Evolutionary conservation across 768 basidiomycete genomes (phyloP).

Genomic region (Dacryopinax spathularia): DNA sequence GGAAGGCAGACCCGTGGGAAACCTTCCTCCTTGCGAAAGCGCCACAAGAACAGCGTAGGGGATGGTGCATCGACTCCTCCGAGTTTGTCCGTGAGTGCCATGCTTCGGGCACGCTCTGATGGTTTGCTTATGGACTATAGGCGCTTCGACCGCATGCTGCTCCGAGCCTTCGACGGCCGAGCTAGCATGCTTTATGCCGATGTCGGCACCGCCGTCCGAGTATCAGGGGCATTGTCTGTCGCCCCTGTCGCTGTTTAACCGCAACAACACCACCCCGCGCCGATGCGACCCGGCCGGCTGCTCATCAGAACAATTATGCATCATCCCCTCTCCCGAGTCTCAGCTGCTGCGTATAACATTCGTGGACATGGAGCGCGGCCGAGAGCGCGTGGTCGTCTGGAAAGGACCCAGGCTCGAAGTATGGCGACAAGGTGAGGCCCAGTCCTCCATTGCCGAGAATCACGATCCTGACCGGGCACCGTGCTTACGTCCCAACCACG

Average conservation of each 20-base stretch:
- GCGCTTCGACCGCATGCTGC: not conserved
- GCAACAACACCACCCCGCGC: not conserved
- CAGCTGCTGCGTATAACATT: not conserved
- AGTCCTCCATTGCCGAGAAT: not conserved
- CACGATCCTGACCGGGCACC: not conserved
- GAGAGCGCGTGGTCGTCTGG: not conserved
- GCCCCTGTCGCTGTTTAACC: not conserved
- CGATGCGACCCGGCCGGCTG: not conserved
- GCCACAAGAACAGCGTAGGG: not conserved
- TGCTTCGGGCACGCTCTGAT: not conserved
- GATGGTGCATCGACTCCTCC: slow-evolving; percentile 1
- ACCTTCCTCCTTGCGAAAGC: not conserved
- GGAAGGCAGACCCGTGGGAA: not conserved
- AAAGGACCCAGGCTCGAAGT: not conserved
- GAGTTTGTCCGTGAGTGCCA: not conserved
- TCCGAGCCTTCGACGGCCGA: not conserved
- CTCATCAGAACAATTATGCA: not conserved
- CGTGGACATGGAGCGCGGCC: not conserved
- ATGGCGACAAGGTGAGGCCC: slow-evolving; percentile 1
- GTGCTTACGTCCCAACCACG: too few relatives aligned
- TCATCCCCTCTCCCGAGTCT: not conserved
- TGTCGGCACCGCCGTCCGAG: not conserved
- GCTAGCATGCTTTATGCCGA: not conserved
- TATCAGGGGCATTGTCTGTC: not conserved
- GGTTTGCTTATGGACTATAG: too few relatives aligned